Evolutionary conservation across 495 filamentous ascomycete genomes (phyloP), one percentile per base, ranked within the genome.

Genomic region (Paragyromitra xinjiangensis): DNA sequence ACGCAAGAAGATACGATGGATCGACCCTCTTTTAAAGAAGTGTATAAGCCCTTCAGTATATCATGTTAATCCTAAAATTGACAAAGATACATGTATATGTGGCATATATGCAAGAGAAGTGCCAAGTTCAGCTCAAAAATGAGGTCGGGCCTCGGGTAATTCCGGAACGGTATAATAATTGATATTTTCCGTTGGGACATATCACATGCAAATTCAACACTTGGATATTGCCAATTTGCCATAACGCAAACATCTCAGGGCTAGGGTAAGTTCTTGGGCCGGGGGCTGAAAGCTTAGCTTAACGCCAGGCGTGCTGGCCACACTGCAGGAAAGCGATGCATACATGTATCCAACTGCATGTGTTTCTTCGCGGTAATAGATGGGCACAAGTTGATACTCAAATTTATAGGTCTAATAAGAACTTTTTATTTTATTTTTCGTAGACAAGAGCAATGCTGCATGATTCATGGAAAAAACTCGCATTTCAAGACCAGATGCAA

Each of bases 181-280:
- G 29, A 3, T 48, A 71, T 71, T 71, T 71, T 71, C 16, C 61
- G 69, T 72, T 72, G 71, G 71, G 71, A 66, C 51, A 55, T 66
- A 22, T 66, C 71, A 73, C 71, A 73, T 73, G 71, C 26, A 73
- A 73, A 73, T 66, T 53, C 34, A 55, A 59, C 42, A 66, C 37
- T 22, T 71, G n/a, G 16, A 39, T 42, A 19, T 40, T 58, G 55
- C 26, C 37, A 62, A 42, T 39, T 62, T 50, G 68, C 68, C 69
- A 71, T 53, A 29, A 4, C 11, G 9, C 34, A 12, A 53, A 53
- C 11, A n/a, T 8, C 3, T n/a, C 42, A 64, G 48, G 69, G 58
- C 12, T 64, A 64, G 61, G 69, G 69, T 59, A 55, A 1, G 6
- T 40, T 14, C n/a, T 58, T 22, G 29, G 29, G 29, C 29, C 4